Conservation (phyloP, 495 filamentous ascomycete species). For the Stereocaulon alpinum region DNA sequence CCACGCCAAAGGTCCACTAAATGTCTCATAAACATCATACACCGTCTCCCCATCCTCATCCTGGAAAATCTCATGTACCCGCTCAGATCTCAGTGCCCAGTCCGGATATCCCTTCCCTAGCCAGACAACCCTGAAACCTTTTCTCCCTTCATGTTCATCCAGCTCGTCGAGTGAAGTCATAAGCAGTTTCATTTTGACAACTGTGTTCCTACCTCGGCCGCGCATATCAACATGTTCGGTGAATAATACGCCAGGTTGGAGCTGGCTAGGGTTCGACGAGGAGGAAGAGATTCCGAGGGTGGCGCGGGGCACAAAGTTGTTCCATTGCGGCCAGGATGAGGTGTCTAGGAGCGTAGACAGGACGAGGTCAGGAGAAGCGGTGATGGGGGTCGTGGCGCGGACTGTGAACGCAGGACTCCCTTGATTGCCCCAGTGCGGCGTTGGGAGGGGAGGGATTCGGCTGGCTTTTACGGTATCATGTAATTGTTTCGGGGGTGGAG, state of each 20-base stretch:
- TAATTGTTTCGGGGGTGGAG: not conserved
- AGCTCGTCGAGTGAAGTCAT: constrained; percentile 17
- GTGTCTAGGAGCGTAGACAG: constrained; percentile 16
- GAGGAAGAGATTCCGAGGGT: not conserved
- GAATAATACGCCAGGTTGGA: constrained; percentile 8
- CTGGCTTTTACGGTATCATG: not conserved
- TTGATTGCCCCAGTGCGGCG: constrained; percentile 20
- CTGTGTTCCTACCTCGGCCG: constrained; percentile 1
- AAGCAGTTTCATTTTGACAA: constrained; percentile 15
- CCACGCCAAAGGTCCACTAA: constrained; percentile 20
- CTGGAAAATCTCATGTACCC: constrained; percentile 21
- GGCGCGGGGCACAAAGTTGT: constrained; percentile 20
- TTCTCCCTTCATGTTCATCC: not conserved
- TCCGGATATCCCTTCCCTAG: constrained; percentile 19
- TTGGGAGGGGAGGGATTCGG: constrained; percentile 16
- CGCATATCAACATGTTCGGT: constrained; percentile 22
- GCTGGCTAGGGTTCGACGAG: not conserved
- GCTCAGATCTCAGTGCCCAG: constrained; percentile 21
- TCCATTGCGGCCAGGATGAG: constrained; percentile 21
- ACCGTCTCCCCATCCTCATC: constrained; percentile 7
- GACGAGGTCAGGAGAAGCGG: constrained; percentile 6
- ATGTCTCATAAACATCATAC: constrained; percentile 23
- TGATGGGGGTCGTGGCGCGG: constrained; percentile 15
- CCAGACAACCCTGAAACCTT: constrained; percentile 20
- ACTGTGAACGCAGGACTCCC: constrained; percentile 15